Evolutionary conservation across 345 rosid species (phyloP).

Genomic region (Gossypium australe): DNA sequence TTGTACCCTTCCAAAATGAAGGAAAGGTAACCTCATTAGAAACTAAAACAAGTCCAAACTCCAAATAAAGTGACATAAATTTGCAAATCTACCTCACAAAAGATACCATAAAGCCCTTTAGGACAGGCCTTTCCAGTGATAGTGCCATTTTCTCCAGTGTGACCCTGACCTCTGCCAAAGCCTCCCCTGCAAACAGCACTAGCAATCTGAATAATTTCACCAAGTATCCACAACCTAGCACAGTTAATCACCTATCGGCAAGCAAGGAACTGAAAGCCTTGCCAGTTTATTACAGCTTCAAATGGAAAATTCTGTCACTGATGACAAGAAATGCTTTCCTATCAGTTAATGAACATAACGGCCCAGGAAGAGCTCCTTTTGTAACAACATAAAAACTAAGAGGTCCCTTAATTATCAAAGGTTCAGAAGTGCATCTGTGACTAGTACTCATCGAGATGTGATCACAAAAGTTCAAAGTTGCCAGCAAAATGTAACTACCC

Average conservation of each 20-base stretch:
- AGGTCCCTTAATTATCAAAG: background rate
- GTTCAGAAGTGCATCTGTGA: background rate
- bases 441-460: background rate
- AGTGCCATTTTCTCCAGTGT: conserved; percentile 65
- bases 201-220: conserved; percentile 16
- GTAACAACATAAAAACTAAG: background rate
- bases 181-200: conserved; percentile 62
- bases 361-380: background rate
- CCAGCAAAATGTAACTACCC: background rate
- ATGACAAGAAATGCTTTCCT: conserved; percentile 2
- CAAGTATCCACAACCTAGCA: conserved; percentile 1
- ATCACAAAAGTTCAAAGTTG: background rate
- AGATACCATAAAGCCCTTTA: conserved; percentile 76
- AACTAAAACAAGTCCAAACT: conserved; percentile 5
- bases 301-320: background rate
- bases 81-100: conserved; percentile 58
- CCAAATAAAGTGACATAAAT: background rate
- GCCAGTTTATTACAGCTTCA: conserved; percentile 3
- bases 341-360: background rate
- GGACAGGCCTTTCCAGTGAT: conserved; percentile 90
- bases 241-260: conserved; percentile 1
- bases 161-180: conserved; percentile 54
- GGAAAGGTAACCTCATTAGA: background rate
- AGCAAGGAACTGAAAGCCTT: conserved; percentile 4
- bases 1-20: background rate